Evolutionary conservation across 2,329 filamentous ascomycete genomes (phyloP).

Genomic region (Colletotrichum destructivum): DNA sequence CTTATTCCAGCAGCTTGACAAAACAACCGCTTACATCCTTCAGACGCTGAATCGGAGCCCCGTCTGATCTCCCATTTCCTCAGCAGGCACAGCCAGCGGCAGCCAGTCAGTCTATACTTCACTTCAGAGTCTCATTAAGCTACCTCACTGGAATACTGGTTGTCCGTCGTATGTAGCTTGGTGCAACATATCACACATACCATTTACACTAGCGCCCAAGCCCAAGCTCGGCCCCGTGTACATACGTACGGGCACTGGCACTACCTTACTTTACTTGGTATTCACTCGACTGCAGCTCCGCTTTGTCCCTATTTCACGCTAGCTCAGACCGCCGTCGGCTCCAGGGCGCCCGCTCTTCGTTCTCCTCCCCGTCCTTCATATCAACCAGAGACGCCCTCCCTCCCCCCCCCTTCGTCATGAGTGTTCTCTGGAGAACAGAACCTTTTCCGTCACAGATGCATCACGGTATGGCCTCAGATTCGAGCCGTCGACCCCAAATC

Average conservation of each 20-base stretch:
- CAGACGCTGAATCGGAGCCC: conserved; percentile 21
- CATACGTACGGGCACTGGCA: conserved; percentile 22
- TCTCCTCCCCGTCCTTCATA: conserved; percentile 29
- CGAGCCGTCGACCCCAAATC: conserved; percentile 57
- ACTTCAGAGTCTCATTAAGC: neutral
- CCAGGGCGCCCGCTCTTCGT: conserved; percentile 19
- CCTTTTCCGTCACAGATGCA: conserved; percentile 45
- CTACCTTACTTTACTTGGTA: conserved; percentile 1
- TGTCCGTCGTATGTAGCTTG: neutral
- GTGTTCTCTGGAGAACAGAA: conserved; percentile 41
- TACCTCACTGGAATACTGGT: neutral
- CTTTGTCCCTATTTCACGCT: conserved; percentile 35
- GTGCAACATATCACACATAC: conserved; percentile 28
- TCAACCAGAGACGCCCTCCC: conserved; percentile 28
- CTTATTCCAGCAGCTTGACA: neutral
- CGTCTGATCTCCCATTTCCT: conserved; percentile 18
- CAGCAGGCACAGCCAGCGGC: neutral
- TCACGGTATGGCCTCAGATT: conserved; percentile 47
- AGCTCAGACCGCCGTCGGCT: conserved; percentile 36
- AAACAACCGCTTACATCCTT: conserved; percentile 19
- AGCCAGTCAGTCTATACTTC: no score
- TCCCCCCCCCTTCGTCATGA: conserved; percentile 44
- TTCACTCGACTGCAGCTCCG: conserved; percentile 39
- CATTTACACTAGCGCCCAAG: conserved; percentile 37
- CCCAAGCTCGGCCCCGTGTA: conserved; percentile 33